Evolutionary conservation across 352 stramenopile species (phyloP), one percentile per base, ranked within the genome.

Genomic region (Phytophthora aleatoria): DNA sequence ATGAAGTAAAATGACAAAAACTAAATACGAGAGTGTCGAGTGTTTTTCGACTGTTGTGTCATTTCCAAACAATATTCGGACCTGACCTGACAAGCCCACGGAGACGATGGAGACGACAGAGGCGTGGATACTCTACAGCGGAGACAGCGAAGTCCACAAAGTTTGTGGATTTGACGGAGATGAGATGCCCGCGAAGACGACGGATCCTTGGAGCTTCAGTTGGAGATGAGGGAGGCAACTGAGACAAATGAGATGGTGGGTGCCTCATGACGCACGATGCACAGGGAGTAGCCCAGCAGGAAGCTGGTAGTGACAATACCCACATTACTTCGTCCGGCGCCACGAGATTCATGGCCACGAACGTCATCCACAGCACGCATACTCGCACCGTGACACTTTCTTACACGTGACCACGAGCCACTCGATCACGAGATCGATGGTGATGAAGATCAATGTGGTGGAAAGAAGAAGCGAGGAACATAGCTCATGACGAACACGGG

Each of bases 381-480:
- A 99, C 75, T 99, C 95, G 16, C 83, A 76, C 41, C 73, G 54
- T 5, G 89, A 72, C 30, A 92, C 64, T 59, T 89, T 90, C 69
- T 84, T 73, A 62, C 78, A 86, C 24, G 89, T 81, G 48, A 85
- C 69, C 31, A 90, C 58, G 53, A 99, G 83, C 96, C 97, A 99
- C 74, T 99, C 96, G 54, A 92, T 76, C 84, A 99, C 91, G 1
- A 99, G 73, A 74, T 99, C 96, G 13, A 98, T 82, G 35, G 92
- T 95, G 66, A 99, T 98, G 72, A 99, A 97, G n/a, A 98, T 90
- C 15, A 99, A 76, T 38, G 98, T 87, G 11, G 91, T 92, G 2
- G 94, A 69, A 99, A 99, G 77, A 99, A 99, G 71, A 97, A 97
- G 11, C 92, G 96, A 15, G 97, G 97, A 27, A 99, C 71, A 68